These are phyloP conservation scores for Combretum micranthum DNA, from an alignment of 345 rosid species.

Conservation along the genomic window DNA sequence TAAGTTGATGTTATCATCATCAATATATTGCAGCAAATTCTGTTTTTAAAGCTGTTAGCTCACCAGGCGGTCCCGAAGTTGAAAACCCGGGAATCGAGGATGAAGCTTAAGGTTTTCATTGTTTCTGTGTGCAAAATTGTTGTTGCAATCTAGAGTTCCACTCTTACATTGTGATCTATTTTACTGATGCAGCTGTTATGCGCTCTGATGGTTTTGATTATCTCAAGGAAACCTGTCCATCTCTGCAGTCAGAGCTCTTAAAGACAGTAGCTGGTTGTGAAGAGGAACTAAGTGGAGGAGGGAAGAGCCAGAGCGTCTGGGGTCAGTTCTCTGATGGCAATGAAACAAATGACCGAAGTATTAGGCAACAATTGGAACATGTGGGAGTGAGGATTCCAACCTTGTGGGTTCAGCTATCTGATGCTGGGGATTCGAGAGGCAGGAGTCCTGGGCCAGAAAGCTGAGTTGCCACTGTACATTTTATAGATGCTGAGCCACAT, in stretches of 20 bases:
- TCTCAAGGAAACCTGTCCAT: slow-evolving; percentile 47
- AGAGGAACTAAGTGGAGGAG: slow-evolving; percentile 55
- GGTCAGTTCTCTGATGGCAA: slow-evolving; percentile 75
- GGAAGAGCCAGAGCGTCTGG: slow-evolving; percentile 71
- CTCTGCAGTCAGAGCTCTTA: slow-evolving; percentile 52
- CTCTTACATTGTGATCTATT: slow-evolving; percentile 15
- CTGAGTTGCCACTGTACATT: slow-evolving; percentile 9
- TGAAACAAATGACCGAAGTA: slow-evolving; percentile 49
- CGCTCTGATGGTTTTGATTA: slow-evolving; percentile 48
- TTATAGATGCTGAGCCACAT: no score
- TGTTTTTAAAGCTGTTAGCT: slow-evolving; percentile 17
- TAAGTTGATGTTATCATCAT: slow-evolving; percentile 11
- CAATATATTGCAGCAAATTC: slow-evolving; percentile 15
- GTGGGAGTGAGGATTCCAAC: slow-evolving; percentile 56
- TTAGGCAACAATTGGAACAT: slow-evolving; percentile 68
- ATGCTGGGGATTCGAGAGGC: slow-evolving; percentile 28
- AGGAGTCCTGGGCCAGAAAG: slow-evolving; percentile 42
- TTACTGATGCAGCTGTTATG: slow-evolving; percentile 46
- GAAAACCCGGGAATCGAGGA: slow-evolving; percentile 19
- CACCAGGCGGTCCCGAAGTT: slow-evolving; percentile 22
- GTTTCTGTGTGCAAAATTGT: slow-evolving; percentile 1
- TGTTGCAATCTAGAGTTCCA: background rate
- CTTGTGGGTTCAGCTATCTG: slow-evolving; percentile 53
- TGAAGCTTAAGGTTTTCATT: slow-evolving; percentile 23
- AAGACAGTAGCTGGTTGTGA: slow-evolving; percentile 65